Percentiles rank a stretch among this genome's conserved stretches.
These are phyloP conservation scores for Postia placenta DNA, from an alignment of 768 basidiomycete genomes.

Conservation along the genomic window DNA sequence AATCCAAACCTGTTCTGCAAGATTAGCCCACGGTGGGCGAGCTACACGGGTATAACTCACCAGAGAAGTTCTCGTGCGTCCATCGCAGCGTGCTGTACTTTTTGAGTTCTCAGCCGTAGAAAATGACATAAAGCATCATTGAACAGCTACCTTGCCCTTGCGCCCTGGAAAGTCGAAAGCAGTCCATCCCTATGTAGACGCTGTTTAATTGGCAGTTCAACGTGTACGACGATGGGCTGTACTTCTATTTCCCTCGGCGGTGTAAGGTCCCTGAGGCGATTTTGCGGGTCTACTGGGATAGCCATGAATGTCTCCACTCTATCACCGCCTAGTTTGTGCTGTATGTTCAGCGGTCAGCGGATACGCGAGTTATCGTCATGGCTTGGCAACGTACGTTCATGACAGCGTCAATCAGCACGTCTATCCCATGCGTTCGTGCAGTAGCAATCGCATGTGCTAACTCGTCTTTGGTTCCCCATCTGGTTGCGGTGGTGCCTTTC, in stretches of 20 bases:
- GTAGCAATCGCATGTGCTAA: conserved; percentile 59
- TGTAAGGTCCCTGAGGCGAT: conserved; percentile 59
- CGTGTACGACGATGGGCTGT: no score
- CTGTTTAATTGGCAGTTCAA: no score
- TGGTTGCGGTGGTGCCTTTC: conserved; percentile 61
- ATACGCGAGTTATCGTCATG: background rate
- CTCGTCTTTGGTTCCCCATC: conserved; percentile 87
- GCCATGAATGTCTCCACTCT: conserved; percentile 61
- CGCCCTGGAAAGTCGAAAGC: conserved; percentile 79
- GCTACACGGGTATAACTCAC: conserved; percentile 28
- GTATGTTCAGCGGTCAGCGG: background rate
- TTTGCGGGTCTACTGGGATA: conserved; percentile 61
- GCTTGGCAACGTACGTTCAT: conserved; percentile 55
- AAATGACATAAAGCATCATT: conserved; percentile 8
- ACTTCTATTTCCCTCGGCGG: conserved; percentile 65
- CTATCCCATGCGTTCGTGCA: conserved; percentile 66
- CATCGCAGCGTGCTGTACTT: conserved; percentile 71
- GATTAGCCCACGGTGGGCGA: background rate
- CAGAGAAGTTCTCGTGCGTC: conserved; percentile 77
- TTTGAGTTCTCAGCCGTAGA: background rate
- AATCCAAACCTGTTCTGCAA: conserved; percentile 64
- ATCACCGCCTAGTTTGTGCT: conserved; percentile 89
- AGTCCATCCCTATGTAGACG: conserved; percentile 67
- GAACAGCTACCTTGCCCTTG: conserved; percentile 51
- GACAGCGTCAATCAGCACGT: conserved; percentile 81